A percentile compares a stretch with the other conserved stretches of the same genome.
Conservation (phyloP, 1,284 basidiomycete genomes). For the Neotropicomus parvogracilis region DNA sequence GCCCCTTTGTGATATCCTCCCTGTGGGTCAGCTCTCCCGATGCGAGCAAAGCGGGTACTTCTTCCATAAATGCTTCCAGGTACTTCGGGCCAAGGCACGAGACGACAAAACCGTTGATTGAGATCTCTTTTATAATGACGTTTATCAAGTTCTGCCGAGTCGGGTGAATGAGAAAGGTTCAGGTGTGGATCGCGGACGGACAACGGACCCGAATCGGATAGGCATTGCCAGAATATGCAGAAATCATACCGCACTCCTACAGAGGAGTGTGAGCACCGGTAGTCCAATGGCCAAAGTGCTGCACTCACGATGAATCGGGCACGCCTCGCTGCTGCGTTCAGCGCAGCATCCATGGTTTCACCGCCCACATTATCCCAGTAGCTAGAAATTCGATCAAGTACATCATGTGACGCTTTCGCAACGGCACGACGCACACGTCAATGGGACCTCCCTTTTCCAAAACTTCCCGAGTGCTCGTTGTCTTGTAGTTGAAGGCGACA, state of each 20-base stretch:
- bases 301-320: conserved; percentile 43
- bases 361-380: conserved; percentile 57
- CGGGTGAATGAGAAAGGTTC: neutral
- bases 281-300: neutral
- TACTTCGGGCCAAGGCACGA: conserved; percentile 6
- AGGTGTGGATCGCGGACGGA: neutral
- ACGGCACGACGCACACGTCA: conserved; percentile 12
- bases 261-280: neutral
- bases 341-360: conserved; percentile 55
- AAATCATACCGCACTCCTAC: conserved; percentile 23
- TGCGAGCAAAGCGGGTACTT: no score
- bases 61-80: conserved; percentile 9
- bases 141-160: conserved; percentile 9
- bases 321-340: conserved; percentile 47
- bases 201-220: conserved; percentile 10
- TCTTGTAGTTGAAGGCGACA: conserved; percentile 40
- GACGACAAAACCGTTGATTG: conserved; percentile 7
- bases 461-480: conserved; percentile 25
- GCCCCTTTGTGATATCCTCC: no score
- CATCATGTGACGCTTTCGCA: neutral
- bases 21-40: no score
- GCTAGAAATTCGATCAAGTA: conserved; percentile 24
- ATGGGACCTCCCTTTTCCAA: conserved; percentile 24
- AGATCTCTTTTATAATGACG: conserved; percentile 10
- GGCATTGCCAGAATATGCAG: neutral